Evolutionary conservation across 306 rosid species (phyloP), one percentile per base, ranked within the genome.

Genomic region (Styphnolobium japonicum): DNA sequence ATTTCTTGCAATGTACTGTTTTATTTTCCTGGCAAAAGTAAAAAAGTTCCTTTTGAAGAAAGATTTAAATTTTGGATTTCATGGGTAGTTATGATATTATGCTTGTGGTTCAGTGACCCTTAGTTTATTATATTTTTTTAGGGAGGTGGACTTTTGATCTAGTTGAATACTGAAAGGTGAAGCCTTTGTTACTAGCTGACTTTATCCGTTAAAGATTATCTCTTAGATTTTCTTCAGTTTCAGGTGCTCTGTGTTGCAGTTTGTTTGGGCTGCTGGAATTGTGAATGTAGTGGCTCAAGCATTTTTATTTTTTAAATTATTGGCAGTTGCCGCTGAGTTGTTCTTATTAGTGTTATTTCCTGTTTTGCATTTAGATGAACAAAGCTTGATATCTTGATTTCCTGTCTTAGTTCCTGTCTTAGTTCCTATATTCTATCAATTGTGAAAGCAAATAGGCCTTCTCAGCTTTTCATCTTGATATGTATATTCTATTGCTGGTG

Each of bases 251-350:
- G 27, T 39, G 10, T 40, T 52, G 21, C 43, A n/a, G 52, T 40
- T 53, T 51, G 12, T 34, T 16, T 64, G 25, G 7, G 58, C 56
- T 27, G 19, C 65, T 37, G 12, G 34, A 68, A 68, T 56, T 43
- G 7, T 15, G 16, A 25, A 56, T 33, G 23, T 53, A 39, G 74
- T 77, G 33, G 36, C 43, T 65, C 37, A 19, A 29, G 25, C 46
- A 40, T 29, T 72, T n/a, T n/a, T n/a, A n/a, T n/a, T n/a, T n/a
- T n/a, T n/a, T n/a, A n/a, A 14, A 18, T 25, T 39, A 42, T 45
- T 71, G 65, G 46, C 45, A 23, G 27, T 40, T 40, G 51, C 51
- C 40, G 7, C 84, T 64, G 61, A 29, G 42, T 65, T 80, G 72
- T 37, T 51, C 7, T 16, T 55, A 9, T n/a, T n/a, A 4, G 57